Evolutionary conservation across 1,284 basidiomycete genomes (phyloP).

Genomic region (Fomitiporia mediterranea): DNA sequence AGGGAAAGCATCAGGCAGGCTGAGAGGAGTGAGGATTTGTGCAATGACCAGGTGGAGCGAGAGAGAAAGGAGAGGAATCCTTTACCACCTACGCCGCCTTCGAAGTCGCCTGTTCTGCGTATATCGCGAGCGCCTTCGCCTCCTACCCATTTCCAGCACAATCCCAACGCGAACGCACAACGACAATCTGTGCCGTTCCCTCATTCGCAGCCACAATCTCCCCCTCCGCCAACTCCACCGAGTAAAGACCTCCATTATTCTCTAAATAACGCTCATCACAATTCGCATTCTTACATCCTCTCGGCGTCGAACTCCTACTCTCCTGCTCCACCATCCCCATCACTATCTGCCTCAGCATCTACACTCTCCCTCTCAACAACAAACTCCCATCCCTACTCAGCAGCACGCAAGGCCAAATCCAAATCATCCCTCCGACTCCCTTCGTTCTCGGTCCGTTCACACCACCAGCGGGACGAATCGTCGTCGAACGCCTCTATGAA

Average conservation of each 20-base stretch:
- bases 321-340: no score
- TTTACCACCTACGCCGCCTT: conserved; percentile 14
- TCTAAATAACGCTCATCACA: neutral
- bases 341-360: neutral
- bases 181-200: neutral
- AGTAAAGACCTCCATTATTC: no score
- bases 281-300: neutral
- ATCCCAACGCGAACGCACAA: neutral
- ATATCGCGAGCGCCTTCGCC: neutral
- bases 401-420: neutral
- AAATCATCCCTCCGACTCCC: neutral
- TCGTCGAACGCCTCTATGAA: no score
- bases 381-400: neutral
- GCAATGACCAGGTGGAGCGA: neutral
- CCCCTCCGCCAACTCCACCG: conserved; percentile 1
- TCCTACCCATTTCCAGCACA: neutral
- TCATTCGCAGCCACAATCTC: neutral
- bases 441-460: neutral
- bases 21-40: neutral
- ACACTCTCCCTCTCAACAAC: neutral
- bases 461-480: no score
- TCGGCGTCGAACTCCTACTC: no score
- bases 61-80: neutral
- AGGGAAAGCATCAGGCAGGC: neutral
- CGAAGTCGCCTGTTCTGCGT: conserved; percentile 7